phyloP scores from a whole-genome alignment of 2,329 filamentous ascomycete species.

The Colletotrichum sp. region DNA sequence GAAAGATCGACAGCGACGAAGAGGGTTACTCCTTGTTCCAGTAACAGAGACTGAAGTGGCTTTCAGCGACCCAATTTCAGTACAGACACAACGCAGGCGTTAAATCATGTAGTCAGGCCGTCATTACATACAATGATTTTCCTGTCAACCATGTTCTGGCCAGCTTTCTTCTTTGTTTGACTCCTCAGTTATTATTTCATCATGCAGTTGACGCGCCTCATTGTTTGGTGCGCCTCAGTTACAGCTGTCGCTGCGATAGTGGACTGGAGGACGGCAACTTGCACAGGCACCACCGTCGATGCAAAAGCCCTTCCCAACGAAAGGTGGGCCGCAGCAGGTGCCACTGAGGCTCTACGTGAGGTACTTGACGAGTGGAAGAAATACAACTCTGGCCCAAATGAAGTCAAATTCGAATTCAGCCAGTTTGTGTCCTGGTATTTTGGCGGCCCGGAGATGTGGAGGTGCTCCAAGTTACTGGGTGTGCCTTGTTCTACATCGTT shows the following conservation, averaged over 20 bases:
- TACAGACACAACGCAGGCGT: too few relatives aligned
- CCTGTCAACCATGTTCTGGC: too few relatives aligned
- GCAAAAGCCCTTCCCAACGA: not conserved
- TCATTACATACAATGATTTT: too few relatives aligned
- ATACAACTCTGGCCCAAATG: not conserved
- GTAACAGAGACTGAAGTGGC: too few relatives aligned
- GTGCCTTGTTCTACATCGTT: not conserved
- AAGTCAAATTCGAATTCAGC: conserved; percentile 2
- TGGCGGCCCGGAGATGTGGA: conserved; percentile 1
- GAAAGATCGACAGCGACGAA: too few relatives aligned
- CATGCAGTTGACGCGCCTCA: not conserved
- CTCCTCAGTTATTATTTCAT: not conserved
- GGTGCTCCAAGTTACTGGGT: not conserved
- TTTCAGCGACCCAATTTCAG: too few relatives aligned
- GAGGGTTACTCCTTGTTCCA: too few relatives aligned
- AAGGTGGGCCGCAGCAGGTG: not conserved
- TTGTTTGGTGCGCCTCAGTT: not conserved
- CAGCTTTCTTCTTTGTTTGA: too few relatives aligned
- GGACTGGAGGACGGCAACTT: not conserved
- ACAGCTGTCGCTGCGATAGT: not conserved
- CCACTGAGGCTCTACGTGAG: not conserved
- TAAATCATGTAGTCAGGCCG: too few relatives aligned
- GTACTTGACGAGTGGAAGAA: not conserved
- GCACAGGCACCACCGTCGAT: not conserved
- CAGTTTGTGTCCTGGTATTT: not conserved